phyloP scores from a whole-genome alignment of 768 basidiomycete species.

The Suillus hirtellus region DNA sequence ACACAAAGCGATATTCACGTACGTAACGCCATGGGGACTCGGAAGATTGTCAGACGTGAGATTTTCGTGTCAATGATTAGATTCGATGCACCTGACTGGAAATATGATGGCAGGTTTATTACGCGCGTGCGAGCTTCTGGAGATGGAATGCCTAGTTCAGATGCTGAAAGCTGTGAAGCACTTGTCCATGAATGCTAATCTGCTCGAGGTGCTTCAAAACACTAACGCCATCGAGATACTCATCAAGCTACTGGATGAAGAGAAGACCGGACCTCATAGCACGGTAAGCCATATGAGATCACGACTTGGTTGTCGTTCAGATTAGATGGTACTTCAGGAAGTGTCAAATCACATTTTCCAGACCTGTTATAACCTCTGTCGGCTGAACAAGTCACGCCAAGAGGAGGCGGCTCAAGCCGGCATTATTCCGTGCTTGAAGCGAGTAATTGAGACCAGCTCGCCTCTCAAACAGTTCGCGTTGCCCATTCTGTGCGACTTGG shows the following conservation, averaged over 20 bases:
- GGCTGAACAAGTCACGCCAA: conserved; percentile 90
- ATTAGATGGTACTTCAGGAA: conserved; percentile 57
- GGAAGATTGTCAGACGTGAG: conserved; percentile 89
- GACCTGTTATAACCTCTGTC: conserved; percentile 94
- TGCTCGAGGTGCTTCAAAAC: conserved; percentile 93
- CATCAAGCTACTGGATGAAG: conserved; percentile 81
- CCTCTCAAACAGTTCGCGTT: conserved; percentile 97
- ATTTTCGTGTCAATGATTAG: conserved; percentile 17
- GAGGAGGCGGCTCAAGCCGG: conserved; percentile 97
- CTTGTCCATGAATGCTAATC: conserved; percentile 86
- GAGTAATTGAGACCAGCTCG: conserved; percentile 84
- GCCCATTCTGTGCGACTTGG: conserved; percentile 94
- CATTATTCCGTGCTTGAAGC: conserved; percentile 88
- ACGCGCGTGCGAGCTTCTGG: conserved; percentile 82
- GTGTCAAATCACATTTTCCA: conserved; percentile 97
- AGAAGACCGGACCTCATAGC: conserved; percentile 73
- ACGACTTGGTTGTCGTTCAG: neutral
- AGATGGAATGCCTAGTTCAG: conserved; percentile 84
- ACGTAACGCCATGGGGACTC: conserved; percentile 85
- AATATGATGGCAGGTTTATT: conserved; percentile 62
- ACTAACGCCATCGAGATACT: conserved; percentile 93
- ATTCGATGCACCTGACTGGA: conserved; percentile 9
- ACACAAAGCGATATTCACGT: conserved; percentile 96
- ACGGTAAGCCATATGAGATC: conserved; percentile 55
- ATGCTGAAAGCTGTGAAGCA: conserved; percentile 96